Conservation (phyloP, 169 alveolate species). For the Cyclospora cayetanensis region DNA sequence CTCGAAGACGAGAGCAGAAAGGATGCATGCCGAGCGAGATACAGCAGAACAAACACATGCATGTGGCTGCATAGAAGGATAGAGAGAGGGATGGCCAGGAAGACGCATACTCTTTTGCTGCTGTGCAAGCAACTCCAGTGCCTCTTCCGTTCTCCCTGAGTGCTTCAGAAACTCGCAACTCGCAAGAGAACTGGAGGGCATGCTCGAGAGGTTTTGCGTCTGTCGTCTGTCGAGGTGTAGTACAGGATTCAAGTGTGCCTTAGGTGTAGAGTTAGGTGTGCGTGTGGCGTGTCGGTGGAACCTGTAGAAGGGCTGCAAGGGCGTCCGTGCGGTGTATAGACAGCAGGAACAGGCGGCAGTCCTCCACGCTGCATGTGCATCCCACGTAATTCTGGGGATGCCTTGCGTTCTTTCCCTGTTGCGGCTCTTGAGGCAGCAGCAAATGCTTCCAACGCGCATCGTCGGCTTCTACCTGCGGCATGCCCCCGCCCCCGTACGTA, state of each 20-base stretch:
- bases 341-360: conserved; percentile 63
- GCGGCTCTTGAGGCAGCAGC: conserved; percentile 7
- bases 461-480: conserved; percentile 63
- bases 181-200: background rate
- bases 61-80: too few relatives aligned
- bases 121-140: background rate
- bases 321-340: conserved; percentile 58
- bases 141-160: background rate
- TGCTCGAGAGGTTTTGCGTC: background rate
- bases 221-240: background rate
- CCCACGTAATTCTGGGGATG: background rate
- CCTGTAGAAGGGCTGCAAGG: conserved; percentile 49
- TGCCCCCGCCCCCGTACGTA: background rate
- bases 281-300: background rate
- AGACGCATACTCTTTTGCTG: background rate
- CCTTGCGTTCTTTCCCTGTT: background rate
- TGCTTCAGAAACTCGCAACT: background rate
- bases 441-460: conserved; percentile 57
- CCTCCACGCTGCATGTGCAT: conserved; percentile 62
- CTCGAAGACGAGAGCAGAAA: background rate
- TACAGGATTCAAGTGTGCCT: background rate
- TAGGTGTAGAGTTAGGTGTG: background rate
- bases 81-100: too few relatives aligned
- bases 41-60: background rate
- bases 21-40: background rate